Base-by-base conservation (phyloP, 495 filamentous ascomycete species). In the Cercophora sp. region DNA sequence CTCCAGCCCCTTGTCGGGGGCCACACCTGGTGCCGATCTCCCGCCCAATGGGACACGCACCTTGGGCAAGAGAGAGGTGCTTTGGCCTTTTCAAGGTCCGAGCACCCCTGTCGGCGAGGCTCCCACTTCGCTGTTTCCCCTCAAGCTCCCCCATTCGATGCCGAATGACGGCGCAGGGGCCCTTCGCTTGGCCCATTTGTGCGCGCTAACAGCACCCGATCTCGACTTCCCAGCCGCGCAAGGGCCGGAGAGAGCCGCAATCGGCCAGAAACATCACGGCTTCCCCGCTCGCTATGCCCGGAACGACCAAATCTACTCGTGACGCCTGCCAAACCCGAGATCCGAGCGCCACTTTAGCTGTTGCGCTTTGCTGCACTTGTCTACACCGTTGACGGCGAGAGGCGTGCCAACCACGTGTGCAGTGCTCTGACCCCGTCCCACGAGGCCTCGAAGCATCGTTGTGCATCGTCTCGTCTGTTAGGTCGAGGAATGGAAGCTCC, bases 281-380 rank as follows among this genome's bases (percentile, higher is more conserved):
- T 32, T 32, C 29, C 13, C 29, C 29, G 29, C 29, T 13, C 29
- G 29, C 29, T 32, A 32, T 13, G 29, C 29, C 29, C 29, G 13
- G 29, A 32, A 32, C 29, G 13, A 32, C 20, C 40, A 43, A 1
- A 18, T 43, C 20, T 25, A 43, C 16, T 4, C 11, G 40, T 22
- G 40, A 43, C 40, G 15, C 18, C 15, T 25, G 11, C 11, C 16
- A 3, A 25, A 27, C 25, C 44, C 44, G 44, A 47, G 44, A 47
- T 47, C 44, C 44, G 44, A 47, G 44, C 44, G 44, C 44, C 44
- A 47, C 13, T 47, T 27, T 34, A 47, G 26, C 44, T 31, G 27
- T n/a, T 22, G 40, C 40, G 40, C 4, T 11, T 16, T 5, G 41
- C 41, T 44, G 22, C 20, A 16, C n/a, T n/a, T n/a, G n/a, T n/a